Evolutionary conservation across 2,329 filamentous ascomycete genomes (phyloP).

Genomic region (Aspergillus texensis): DNA sequence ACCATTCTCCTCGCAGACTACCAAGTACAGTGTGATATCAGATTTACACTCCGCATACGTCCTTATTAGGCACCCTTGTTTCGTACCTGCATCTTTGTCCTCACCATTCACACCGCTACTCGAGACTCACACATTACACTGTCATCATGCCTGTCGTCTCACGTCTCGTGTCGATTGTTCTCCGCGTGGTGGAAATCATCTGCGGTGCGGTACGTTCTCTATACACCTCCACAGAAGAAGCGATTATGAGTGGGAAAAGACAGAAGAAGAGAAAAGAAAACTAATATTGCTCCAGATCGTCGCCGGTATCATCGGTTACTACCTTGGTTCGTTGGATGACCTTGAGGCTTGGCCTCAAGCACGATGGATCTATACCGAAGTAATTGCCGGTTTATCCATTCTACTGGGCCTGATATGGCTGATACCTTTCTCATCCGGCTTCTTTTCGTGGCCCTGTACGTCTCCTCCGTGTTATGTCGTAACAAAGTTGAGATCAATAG

Average conservation of each 20-base stretch:
- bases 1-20: not conserved
- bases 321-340: constrained; percentile 57
- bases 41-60: not conserved
- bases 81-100: not conserved
- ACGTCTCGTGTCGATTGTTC: constrained; percentile 58
- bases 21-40: not conserved
- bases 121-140: not conserved
- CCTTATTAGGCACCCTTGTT: not conserved
- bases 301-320: constrained; percentile 68
- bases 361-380: constrained; percentile 74
- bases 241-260: not conserved
- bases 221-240: not conserved
- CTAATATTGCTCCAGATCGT: constrained; percentile 48
- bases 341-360: constrained; percentile 58
- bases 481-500: not conserved
- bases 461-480: not conserved
- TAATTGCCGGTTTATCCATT: constrained; percentile 70
- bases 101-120: not conserved
- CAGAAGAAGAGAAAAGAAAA: not conserved
- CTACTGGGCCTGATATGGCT: constrained; percentile 72
- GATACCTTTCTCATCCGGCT: constrained; percentile 68
- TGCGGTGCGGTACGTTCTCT: constrained; percentile 65
- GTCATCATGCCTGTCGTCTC: constrained; percentile 54
- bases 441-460: constrained; percentile 67
- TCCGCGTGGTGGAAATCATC: constrained; percentile 66